Evolutionary conservation across 257 asterid species (phyloP), one percentile per base, ranked within the genome.

Genomic region (Thymus quinquecostatus): DNA sequence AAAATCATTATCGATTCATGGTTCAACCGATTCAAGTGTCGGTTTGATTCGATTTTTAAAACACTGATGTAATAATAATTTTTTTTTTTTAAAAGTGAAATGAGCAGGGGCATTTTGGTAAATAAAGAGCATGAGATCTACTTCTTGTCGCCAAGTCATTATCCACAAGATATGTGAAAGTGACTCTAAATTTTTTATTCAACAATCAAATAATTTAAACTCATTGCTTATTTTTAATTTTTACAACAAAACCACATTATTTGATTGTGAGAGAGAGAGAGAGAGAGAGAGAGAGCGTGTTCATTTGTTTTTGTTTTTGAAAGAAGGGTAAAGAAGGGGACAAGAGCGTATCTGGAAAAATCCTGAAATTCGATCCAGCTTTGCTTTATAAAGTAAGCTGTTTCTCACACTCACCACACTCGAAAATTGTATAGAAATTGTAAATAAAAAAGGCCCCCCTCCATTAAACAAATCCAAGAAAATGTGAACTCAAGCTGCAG

Each of bases 361-460:
- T 86, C 90, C 82, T 84, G 76, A 86, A 85, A 83, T 88, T 86
- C 88, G 88, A 88, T 83, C 83, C 87, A 82, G 77, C 21, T 75
- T 71, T 75, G 80, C 83, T 86, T 80, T 81, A 76, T 77, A 84
- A 83, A 86, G 88, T 74, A 71, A 71, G 71, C 69, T 67, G 68
- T 64, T 54, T 69, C 69, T 69, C 54, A 41, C 74, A 67, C 62
- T 67, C 27, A 70, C 73, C 75, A 58, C 72, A 70, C 75, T 71
- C 65, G 32, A 45, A 21, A 21, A 21, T 21, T 21, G 21, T 21
- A 21, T 21, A 21, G 21, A 21, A 21, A 21, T 21, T 21, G 21
- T 21, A 21, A 21, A 21, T 21, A 21, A 21, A 21, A 21, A 21
- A 47, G 11, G 10, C 34, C 43, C 64, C 36, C 58, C 64, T 30